phyloP scores from a whole-genome alignment of 176 grass and related monocot genomes.

The Hordeum marinum region DNA sequence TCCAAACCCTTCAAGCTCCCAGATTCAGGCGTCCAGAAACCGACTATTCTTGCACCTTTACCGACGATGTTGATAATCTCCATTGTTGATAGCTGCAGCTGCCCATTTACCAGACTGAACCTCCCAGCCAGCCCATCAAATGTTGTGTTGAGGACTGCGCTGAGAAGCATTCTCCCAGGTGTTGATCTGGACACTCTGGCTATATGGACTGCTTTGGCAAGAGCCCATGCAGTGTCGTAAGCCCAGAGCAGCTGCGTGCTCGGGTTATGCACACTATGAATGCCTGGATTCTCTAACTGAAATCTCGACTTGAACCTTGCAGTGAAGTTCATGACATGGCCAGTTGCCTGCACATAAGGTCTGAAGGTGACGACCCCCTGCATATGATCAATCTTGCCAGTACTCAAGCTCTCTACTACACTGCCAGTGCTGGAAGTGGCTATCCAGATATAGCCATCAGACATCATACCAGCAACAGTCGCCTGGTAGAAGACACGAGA shows the following conservation, averaged over 20 bases:
- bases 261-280: background rate
- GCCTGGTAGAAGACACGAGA: conserved; percentile 26
- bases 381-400: conserved; percentile 24
- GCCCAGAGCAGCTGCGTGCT: conserved; percentile 27
- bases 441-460: conserved; percentile 55
- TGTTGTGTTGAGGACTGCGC: conserved; percentile 27
- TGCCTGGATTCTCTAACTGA: background rate
- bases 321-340: conserved; percentile 13
- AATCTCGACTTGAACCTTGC: conserved; percentile 24
- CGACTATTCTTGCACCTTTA: conserved; percentile 35
- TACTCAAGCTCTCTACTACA: background rate
- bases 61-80: conserved; percentile 45
- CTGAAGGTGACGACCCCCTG: conserved; percentile 41
- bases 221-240: conserved; percentile 38
- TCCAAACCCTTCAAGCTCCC: conserved; percentile 19
- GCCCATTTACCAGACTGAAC: conserved; percentile 37
- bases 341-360: conserved; percentile 12
- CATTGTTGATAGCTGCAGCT: conserved; percentile 29
- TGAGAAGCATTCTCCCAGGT: conserved; percentile 30
- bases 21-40: conserved; percentile 51
- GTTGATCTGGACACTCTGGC: background rate
- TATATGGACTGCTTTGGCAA: conserved; percentile 25
- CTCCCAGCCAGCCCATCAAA: conserved; percentile 51
- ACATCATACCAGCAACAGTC: conserved; percentile 32
- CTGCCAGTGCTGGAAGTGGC: conserved; percentile 19